phyloP scores from a whole-genome alignment of 257 asterid genomes.

The Solanum gracilifrons region DNA sequence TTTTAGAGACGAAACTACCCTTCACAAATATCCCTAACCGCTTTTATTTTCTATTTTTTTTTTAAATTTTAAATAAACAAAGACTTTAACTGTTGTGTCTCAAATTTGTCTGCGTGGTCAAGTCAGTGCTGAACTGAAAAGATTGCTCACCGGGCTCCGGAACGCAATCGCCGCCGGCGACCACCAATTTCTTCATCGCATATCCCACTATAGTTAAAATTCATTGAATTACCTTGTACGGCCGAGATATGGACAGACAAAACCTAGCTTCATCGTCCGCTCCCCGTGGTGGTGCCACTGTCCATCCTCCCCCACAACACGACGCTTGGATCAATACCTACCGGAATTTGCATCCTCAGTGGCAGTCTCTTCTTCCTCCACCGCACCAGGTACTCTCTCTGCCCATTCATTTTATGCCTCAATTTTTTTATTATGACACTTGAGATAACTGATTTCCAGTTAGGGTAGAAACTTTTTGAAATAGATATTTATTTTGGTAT shows the following conservation, averaged over 20 bases:
- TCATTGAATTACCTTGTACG: not conserved
- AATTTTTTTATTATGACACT: not conserved
- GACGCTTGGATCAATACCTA: constrained; percentile 64
- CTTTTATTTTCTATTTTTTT: not conserved
- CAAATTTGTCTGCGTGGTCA: not conserved
- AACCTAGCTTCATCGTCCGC: constrained; percentile 73
- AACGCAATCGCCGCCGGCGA: not conserved
- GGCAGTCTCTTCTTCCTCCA: constrained; percentile 40
- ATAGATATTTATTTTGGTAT: not conserved
- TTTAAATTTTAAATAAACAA: not conserved
- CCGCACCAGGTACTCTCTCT: constrained; percentile 37
- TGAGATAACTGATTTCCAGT: not conserved
- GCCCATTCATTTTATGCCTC: not conserved
- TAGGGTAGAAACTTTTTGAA: not conserved
- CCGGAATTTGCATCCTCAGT: constrained; percentile 45
- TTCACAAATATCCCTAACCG: not conserved
- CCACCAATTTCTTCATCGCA: not conserved
- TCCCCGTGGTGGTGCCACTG: constrained; percentile 8
- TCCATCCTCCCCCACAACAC: constrained; percentile 52
- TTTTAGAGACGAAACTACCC: not conserved
- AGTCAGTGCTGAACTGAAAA: not conserved
- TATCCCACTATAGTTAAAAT: not conserved
- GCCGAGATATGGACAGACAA: constrained; percentile 42
- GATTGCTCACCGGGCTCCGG: not conserved
- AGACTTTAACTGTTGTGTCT: not conserved